Conservation (phyloP, 2,329 filamentous ascomycete species). For the Penicillium sp. region DNA sequence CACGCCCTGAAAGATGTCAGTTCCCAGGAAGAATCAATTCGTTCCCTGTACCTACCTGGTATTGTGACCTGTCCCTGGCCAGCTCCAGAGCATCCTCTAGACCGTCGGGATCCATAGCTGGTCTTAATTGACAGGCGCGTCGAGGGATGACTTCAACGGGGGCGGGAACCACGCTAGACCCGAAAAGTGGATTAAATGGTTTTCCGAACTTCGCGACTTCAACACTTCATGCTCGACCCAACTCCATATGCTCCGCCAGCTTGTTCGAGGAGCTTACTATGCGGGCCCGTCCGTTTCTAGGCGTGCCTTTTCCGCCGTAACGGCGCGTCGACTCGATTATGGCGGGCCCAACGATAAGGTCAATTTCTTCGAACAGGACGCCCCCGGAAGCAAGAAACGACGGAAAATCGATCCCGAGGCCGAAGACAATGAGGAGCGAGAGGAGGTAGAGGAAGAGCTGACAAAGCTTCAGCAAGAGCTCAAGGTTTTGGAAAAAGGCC, state of each 20-base stretch:
- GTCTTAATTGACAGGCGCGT: constrained; percentile 12
- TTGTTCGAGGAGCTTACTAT: constrained; percentile 44
- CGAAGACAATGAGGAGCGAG: constrained; percentile 37
- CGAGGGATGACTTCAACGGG: constrained; percentile 21
- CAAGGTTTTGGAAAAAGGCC: constrained; percentile 40
- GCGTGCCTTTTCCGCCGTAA: constrained; percentile 33
- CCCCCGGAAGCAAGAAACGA: constrained; percentile 34
- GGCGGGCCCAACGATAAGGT: constrained; percentile 43
- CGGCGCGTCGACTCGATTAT: constrained; percentile 30
- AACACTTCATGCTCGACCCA: constrained; percentile 33
- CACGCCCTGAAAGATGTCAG: constrained; percentile 50
- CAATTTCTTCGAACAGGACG: constrained; percentile 45
- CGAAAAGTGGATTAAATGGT: constrained; percentile 27
- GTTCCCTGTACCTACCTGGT: constrained; percentile 24
- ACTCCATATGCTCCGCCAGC: constrained; percentile 44
- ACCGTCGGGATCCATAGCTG: constrained; percentile 22
- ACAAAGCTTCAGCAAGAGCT: constrained; percentile 42
- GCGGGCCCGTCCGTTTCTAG: constrained; percentile 31
- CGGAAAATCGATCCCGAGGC: constrained; percentile 40
- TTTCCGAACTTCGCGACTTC: constrained; percentile 21
- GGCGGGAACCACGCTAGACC: constrained; percentile 31
- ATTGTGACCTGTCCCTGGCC: constrained; percentile 30
- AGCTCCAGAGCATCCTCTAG: constrained; percentile 22
- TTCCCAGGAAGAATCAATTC: background rate
- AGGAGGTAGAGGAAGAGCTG: constrained; percentile 39